Evolutionary conservation across 352 stramenopile species (phyloP).

Genomic region (Blastocystis sp.): DNA sequence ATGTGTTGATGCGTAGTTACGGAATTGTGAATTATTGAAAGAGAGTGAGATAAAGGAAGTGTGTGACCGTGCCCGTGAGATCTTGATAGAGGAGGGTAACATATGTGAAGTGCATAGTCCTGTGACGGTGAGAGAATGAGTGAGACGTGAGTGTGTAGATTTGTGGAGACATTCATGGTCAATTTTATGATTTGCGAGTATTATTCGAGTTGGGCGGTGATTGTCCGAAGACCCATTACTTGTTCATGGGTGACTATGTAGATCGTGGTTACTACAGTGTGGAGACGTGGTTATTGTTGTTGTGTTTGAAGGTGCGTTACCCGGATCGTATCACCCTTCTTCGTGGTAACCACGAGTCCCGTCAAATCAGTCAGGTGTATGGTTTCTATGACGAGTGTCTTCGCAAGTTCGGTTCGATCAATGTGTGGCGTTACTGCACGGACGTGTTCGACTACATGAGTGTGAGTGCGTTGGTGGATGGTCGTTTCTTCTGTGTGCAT

Average conservation of each 20-base stretch:
- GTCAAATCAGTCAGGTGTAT: slow-evolving; percentile 98
- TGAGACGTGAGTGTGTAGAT: slow-evolving; percentile 78
- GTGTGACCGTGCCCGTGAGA: slow-evolving; percentile 93
- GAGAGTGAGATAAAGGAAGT: slow-evolving; percentile 95
- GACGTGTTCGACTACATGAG: slow-evolving; percentile 99
- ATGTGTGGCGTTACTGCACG: slow-evolving; percentile 98
- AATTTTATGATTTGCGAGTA: slow-evolving; percentile 99
- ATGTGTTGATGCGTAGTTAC: slow-evolving; percentile 23
- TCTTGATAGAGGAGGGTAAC: slow-evolving; percentile 98
- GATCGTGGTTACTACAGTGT: slow-evolving; percentile 98
- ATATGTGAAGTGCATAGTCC: slow-evolving; percentile 95
- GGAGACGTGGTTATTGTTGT: slow-evolving; percentile 94
- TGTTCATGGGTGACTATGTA: slow-evolving; percentile 99
- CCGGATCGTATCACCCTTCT: slow-evolving; percentile 97
- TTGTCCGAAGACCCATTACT: slow-evolving; percentile 96
- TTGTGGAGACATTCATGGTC: slow-evolving; percentile 97
- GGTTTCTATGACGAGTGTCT: slow-evolving; percentile 99
- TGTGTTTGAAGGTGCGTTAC: slow-evolving; percentile 97
- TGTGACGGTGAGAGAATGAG: slow-evolving; percentile 89
- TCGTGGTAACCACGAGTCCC: slow-evolving; percentile 94
- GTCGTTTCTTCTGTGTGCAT: slow-evolving; percentile 99
- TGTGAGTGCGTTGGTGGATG: slow-evolving; percentile 94
- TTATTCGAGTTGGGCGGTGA: slow-evolving; percentile 92
- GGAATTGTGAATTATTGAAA: slow-evolving; percentile 92
- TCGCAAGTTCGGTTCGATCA: slow-evolving; percentile 93